Evolutionary conservation across 2,329 filamentous ascomycete genomes (phyloP), one percentile per base, ranked within the genome.

Genomic region (Penicillium freii): DNA sequence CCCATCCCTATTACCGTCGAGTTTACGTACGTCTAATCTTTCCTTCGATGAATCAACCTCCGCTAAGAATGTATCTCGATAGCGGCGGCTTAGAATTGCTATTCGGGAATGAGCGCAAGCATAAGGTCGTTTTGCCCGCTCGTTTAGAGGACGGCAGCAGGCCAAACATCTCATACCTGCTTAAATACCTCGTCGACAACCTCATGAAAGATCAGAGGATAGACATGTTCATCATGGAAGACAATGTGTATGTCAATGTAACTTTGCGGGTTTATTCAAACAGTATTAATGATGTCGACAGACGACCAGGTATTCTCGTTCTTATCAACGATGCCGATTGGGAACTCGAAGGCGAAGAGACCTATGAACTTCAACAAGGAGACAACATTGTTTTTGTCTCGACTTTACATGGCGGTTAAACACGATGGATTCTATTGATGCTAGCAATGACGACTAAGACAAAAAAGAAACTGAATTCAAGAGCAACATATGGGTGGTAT

Each of bases 321-420:
- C 82, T 99, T 56, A 96, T 99, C 75, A 99, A 99, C 72, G 94
- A 99, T 68, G 91, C 92, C 27, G 94, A 99, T 74, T 99, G 94
- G 94, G 94, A 97, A 75, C 84, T 99, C 13, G 94, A 97, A 76
- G 94, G 92, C 19, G 93, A 97, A 76, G 92, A 94, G 71, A 83
- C 86, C 64, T 97, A 97, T 72, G 87, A 92, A 75, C 78, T 99
- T 57, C 87, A 93, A 76, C 76, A 81, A 60, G 84, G 87, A 57
- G 94, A 99, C 78, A 93, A 90, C 71, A 90, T 99, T 66, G 81
- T 97, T 64, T 99, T 99, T 77, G 92, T 99, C 61, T 97, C 92
- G 60, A 99, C 94, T 19, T 81, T 99, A 60, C 94, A 99, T 74
- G 94, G 94, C 57, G 94, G 94, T 59, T 97, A 78, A 56, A 54